A percentile compares a stretch with the other conserved stretches of the same genome.
phyloP scores from a whole-genome alignment of 148 eudicot species.

The Tetragonia tetragonoides region DNA sequence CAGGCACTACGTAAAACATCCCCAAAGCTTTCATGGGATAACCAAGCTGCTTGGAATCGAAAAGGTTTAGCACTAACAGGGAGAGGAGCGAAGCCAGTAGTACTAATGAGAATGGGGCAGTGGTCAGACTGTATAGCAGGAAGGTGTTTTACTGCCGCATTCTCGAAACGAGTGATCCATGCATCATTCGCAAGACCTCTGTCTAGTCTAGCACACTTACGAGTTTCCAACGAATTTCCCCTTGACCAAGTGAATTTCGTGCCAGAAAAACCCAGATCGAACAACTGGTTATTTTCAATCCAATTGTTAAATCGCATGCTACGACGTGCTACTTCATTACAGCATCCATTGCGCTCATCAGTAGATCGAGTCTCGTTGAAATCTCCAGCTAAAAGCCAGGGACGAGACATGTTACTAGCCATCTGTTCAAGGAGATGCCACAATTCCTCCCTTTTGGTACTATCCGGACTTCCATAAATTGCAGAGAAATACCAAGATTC shows the following conservation, averaged over 20 bases:
- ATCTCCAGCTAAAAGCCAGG: background rate
- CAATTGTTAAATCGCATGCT: background rate
- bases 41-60: background rate
- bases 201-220: background rate
- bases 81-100: background rate
- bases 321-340: background rate
- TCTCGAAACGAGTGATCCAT: background rate
- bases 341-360: background rate
- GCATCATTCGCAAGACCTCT: background rate
- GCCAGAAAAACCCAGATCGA: background rate
- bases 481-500: background rate
- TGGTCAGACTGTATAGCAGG: background rate
- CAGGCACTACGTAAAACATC: background rate
- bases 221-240: accelerated
- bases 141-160: background rate
- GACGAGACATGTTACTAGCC: background rate
- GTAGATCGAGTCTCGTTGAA: background rate
- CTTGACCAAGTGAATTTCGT: background rate
- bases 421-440: background rate
- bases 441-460: background rate
- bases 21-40: background rate
- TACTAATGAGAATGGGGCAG: background rate
- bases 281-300: background rate
- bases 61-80: background rate
- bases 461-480: background rate